phyloP scores from a whole-genome alignment of 768 basidiomycete genomes.

The Termitomyces sp. region DNA sequence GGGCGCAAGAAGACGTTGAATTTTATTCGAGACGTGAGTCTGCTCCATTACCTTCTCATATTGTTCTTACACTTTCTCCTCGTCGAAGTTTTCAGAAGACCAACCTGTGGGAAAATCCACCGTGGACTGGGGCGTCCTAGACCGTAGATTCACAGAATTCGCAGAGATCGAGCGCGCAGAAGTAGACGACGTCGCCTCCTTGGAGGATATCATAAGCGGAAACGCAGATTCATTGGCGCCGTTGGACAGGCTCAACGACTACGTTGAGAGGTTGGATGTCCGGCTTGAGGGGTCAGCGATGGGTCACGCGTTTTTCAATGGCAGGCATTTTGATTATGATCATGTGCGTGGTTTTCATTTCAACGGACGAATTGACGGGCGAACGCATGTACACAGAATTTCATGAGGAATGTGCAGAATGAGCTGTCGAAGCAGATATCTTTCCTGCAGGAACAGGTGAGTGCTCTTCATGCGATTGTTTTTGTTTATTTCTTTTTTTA shows the following conservation, averaged over 20 bases:
- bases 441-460: slow-evolving; percentile 71
- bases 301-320: slow-evolving; percentile 86
- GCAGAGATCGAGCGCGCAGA: slow-evolving; percentile 21
- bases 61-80: neutral
- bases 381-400: slow-evolving; percentile 40
- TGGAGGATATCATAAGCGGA: slow-evolving; percentile 36
- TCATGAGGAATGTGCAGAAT: slow-evolving; percentile 56
- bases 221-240: slow-evolving; percentile 24
- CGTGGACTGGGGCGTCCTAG: slow-evolving; percentile 36
- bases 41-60: neutral
- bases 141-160: slow-evolving; percentile 33
- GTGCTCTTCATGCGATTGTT: slow-evolving; percentile 9
- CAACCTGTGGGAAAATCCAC: slow-evolving; percentile 24
- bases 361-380: neutral
- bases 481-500: neutral
- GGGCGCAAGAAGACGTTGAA: slow-evolving; percentile 60
- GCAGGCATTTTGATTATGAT: slow-evolving; percentile 66
- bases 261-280: slow-evolving; percentile 55
- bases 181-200: slow-evolving; percentile 16
- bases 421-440: slow-evolving; percentile 58
- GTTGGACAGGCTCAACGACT: slow-evolving; percentile 43
- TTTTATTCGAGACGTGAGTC: slow-evolving; percentile 51
- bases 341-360: slow-evolving; percentile 38
- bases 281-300: slow-evolving; percentile 19
- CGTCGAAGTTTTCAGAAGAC: slow-evolving; percentile 31